These are phyloP conservation scores for Mixia osmundae DNA, from an alignment of 1,284 basidiomycete species.

Conservation along the genomic window DNA sequence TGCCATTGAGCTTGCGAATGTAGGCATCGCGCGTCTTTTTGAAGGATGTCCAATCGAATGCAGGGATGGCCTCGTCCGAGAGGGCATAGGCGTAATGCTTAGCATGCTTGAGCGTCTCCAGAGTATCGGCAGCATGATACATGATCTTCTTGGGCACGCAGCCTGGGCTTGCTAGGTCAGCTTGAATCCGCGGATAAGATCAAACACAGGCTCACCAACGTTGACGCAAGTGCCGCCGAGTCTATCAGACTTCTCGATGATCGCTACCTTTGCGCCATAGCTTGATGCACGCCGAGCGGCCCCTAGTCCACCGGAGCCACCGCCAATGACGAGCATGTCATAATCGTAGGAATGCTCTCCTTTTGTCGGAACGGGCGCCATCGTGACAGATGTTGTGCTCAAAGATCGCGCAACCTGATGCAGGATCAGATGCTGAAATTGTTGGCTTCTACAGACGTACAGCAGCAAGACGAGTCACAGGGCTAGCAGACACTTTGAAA, in stretches of 20 bases:
- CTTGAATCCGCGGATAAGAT: constrained; percentile 1
- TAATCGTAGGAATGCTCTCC: constrained; percentile 38
- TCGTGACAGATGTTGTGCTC: constrained; percentile 4
- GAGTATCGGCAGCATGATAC: constrained; percentile 95
- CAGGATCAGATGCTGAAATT: too few species aligned
- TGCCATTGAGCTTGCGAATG: constrained; percentile 68
- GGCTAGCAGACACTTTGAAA: too few species aligned
- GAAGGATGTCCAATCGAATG: constrained; percentile 70
- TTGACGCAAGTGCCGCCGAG: constrained; percentile 93
- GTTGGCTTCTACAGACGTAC: too few species aligned
- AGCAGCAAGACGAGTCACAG: too few species aligned
- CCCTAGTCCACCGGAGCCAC: constrained; percentile 58
- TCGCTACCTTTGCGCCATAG: constrained; percentile 80
- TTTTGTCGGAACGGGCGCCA: constrained; percentile 12
- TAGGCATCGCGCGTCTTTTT: constrained; percentile 91
- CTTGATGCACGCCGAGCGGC: constrained; percentile 62
- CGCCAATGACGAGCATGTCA: constrained; percentile 49
- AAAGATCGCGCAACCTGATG: constrained; percentile 9
- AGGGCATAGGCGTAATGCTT: constrained; percentile 45
- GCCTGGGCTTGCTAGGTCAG: constrained; percentile 25
- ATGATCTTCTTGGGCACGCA: constrained; percentile 92
- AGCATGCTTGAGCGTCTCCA: constrained; percentile 51
- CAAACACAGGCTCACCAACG: constrained; percentile 35
- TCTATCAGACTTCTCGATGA: constrained; percentile 52
- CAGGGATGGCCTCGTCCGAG: constrained; percentile 29